Percentiles rank a stretch among this genome's conserved stretches.
Evolutionary conservation across 495 filamentous ascomycete genomes (phyloP).

Genomic region (Pseudomonodictys pantanalensis): DNA sequence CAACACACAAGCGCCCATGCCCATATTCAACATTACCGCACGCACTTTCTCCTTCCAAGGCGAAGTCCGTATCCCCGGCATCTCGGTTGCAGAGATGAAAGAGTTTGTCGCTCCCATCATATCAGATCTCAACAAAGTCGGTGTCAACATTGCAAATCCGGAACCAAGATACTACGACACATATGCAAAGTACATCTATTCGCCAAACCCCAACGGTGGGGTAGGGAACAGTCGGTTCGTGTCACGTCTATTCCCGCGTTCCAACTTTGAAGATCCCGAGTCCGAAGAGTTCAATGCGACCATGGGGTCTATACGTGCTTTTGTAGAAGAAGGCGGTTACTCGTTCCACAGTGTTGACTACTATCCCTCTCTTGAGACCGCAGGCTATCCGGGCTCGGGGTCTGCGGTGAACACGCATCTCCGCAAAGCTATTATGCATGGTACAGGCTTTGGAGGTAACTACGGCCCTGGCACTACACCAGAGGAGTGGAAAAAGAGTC

Average conservation of each 20-base stretch:
- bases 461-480: slow-evolving; percentile 13
- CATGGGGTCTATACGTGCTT: slow-evolving; percentile 19
- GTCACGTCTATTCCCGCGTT: slow-evolving; percentile 25
- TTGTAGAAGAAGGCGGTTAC: slow-evolving; percentile 29
- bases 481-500: slow-evolving; percentile 10
- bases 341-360: slow-evolving; percentile 27
- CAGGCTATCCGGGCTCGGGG: slow-evolving; percentile 20
- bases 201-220: slow-evolving; percentile 1
- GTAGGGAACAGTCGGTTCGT: slow-evolving; percentile 14
- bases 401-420: slow-evolving; percentile 12
- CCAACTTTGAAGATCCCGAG: slow-evolving; percentile 7
- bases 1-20: slow-evolving; percentile 2
- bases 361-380: slow-evolving; percentile 8
- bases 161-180: slow-evolving; percentile 5
- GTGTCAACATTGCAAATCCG: slow-evolving; percentile 16
- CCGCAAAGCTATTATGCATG: slow-evolving; percentile 18
- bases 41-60: slow-evolving; percentile 7
- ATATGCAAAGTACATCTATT: slow-evolving; percentile 8
- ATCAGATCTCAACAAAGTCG: slow-evolving; percentile 11
- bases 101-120: slow-evolving; percentile 16
- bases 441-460: slow-evolving; percentile 20
- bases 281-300: slow-evolving; percentile 7
- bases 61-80: slow-evolving; percentile 3
- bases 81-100: slow-evolving; percentile 4
- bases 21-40: not conserved